phyloP scores from a whole-genome alignment of 2,329 filamentous ascomycete species.

The Fusarium kyushuense region DNA sequence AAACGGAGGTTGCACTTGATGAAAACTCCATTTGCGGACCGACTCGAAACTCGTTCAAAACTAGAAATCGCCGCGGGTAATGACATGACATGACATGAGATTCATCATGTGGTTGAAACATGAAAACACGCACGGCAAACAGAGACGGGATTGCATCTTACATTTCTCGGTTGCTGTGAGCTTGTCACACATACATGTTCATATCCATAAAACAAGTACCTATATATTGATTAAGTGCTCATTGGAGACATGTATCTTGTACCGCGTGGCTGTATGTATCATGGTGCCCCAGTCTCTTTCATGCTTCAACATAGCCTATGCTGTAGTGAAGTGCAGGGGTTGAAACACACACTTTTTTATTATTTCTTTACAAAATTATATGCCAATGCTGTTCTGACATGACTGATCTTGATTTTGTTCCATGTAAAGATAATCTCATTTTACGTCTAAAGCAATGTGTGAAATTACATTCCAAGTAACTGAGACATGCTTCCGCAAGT shows the following conservation, averaged over 20 bases:
- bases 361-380: background rate
- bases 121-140: conserved; percentile 2
- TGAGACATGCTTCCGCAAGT: conserved; percentile 28
- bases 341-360: conserved; percentile 32
- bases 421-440: conserved; percentile 20
- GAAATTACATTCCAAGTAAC: conserved; percentile 11
- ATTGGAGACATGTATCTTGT: background rate
- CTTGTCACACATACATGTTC: background rate
- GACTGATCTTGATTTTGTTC: conserved; percentile 17
- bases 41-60: conserved; percentile 20
- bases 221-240: background rate
- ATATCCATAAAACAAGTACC: background rate
- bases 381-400: conserved; percentile 11
- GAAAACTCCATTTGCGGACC: conserved; percentile 18
- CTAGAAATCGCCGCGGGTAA: conserved; percentile 26
- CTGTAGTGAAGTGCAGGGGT: conserved; percentile 17
- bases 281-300: conserved; percentile 25
- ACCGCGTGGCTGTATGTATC: background rate
- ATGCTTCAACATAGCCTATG: conserved; percentile 15
- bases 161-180: background rate
- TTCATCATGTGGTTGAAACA: conserved; percentile 12
- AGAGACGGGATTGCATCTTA: background rate
- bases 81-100: conserved; percentile 4
- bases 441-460: conserved; percentile 3
- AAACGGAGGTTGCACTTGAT: conserved; percentile 22